Percentiles rank a stretch among this genome's conserved stretches.
Evolutionary conservation across 2,329 filamentous ascomycete genomes (phyloP).

Genomic region (Diaporthe sp.): DNA sequence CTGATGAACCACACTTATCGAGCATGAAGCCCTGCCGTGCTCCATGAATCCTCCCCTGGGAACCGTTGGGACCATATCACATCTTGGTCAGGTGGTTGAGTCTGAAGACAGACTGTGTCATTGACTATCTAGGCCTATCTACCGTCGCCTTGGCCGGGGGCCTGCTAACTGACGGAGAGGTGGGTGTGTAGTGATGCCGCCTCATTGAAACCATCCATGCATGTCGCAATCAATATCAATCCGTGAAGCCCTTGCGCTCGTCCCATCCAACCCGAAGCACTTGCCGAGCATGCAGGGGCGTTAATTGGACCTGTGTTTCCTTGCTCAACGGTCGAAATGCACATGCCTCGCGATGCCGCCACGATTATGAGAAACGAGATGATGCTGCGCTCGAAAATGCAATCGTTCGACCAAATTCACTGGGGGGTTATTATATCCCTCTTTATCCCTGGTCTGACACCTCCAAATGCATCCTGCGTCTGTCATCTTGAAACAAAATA

Average conservation of each 20-base stretch:
- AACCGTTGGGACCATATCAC: no score
- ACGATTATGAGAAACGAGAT: not conserved
- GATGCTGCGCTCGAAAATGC: constrained; percentile 27
- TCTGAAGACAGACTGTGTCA: constrained; percentile 5
- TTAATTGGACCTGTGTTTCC: no score
- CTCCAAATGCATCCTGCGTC: not conserved
- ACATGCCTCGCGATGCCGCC: constrained; percentile 2
- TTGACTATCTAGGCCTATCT: constrained; percentile 21
- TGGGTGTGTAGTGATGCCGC: not conserved
- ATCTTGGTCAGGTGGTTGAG: not conserved
- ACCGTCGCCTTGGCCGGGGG: not conserved
- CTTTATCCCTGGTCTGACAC: not conserved
- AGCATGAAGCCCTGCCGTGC: not conserved
- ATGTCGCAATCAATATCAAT: not conserved
- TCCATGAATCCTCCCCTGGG: not conserved
- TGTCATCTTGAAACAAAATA: not conserved
- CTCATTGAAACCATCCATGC: not conserved
- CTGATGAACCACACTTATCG: not conserved
- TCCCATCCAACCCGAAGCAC: not conserved
- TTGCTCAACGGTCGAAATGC: not conserved
- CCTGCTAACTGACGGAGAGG: not conserved
- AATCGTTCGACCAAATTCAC: not conserved
- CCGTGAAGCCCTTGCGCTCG: not conserved
- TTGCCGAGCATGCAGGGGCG: no score
- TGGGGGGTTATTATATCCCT: no score